Conservation (phyloP, 345 rosid genomes). For the thale cress (Arabidopsis thaliana) region TAIR10.1 NC_003074.8:17922501-17923000, state of each 20-base stretch:
- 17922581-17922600: constrained; percentile 99
- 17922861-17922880: constrained; percentile 98
- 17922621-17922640: constrained; percentile 90
- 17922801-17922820: constrained; percentile 86
- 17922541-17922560: constrained; percentile 92
- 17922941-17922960: constrained; percentile 89
- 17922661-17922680: constrained; percentile 95
- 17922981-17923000: constrained; percentile 91
- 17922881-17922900: constrained; percentile 99
- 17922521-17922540: constrained; percentile 88
- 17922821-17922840: constrained; percentile 77
- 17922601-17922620: constrained; percentile 92
- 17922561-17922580: constrained; percentile 97
- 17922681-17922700: constrained; percentile 90
- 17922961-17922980: constrained; percentile 82
- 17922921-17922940: constrained; percentile 88
- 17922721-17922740: constrained; percentile 95
- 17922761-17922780: constrained; percentile 88
- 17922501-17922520: constrained; percentile 71
- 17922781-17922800: constrained; percentile 70
- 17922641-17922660: constrained; percentile 91
- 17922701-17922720: constrained; percentile 98
- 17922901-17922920: constrained; percentile 99
- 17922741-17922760: constrained; percentile 93
- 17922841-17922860: constrained; percentile 97